These are phyloP conservation scores for Wickerhamomyces ciferrii DNA, from an alignment of 805 yeast genomes.

Conservation along the genomic window DNA sequence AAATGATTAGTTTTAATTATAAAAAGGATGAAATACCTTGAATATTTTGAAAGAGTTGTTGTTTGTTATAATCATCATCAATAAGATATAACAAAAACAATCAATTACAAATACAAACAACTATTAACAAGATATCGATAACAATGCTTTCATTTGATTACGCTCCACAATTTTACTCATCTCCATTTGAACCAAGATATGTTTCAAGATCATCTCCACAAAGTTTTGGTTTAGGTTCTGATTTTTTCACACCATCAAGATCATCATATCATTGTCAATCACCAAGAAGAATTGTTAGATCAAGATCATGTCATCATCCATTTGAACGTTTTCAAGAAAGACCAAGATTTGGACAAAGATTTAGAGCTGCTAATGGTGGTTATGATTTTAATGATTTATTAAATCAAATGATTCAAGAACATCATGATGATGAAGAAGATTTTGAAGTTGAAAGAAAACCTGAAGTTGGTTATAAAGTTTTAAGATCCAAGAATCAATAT, in stretches of 20 bases:
- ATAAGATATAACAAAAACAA: background rate
- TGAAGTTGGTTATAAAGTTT: constrained; percentile 3
- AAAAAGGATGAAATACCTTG: background rate
- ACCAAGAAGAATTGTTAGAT: background rate
- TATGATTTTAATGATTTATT: background rate
- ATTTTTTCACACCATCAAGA: background rate
- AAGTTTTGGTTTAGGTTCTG: background rate
- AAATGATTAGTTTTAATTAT: background rate
- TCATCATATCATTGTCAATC: background rate
- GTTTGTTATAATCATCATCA: background rate
- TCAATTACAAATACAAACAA: background rate
- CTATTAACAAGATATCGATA: background rate
- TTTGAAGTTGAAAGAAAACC: background rate
- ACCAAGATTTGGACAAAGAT: background rate
- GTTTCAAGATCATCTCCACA: background rate
- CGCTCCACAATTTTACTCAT: background rate
- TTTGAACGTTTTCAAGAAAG: background rate
- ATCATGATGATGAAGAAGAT: background rate
- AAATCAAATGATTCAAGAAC: background rate
- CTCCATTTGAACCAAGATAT: background rate
- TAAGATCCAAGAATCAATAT: constrained; percentile 2
- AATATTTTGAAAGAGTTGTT: background rate
- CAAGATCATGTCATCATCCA: background rate
- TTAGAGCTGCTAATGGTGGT: background rate
- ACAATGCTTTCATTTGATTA: constrained; percentile 2